Evolutionary conservation across 202 grass and related monocot species (phyloP), one percentile per base, ranked within the genome.

Genomic region (Panicum virgatum): DNA sequence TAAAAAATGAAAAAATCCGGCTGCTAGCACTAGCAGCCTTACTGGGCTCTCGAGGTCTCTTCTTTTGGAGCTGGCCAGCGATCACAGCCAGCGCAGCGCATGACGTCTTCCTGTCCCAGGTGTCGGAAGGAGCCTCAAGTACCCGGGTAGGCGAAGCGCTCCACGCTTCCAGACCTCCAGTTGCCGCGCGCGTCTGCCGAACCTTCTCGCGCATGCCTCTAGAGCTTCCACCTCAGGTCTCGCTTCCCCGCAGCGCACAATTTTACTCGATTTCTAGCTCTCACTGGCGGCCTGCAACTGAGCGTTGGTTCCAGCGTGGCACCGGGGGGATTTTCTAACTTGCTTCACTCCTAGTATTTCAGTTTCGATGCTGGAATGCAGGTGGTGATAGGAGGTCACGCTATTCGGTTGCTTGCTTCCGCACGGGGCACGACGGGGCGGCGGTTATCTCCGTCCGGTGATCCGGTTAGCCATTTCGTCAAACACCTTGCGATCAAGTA

Each of bases 391-490:
- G 19, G 73, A 18, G 22, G 39, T 6, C 75, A 22, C 7, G 5
- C 47, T 39, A 44, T 14, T 16, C 18, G 63, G 14, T 58, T 30
- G 72, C 12, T 47, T 69, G 19, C 15, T 25, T 52, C 11, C 45
- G 45, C 30, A 48, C 61, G 50, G 38, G 20, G 3, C 44, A 45
- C 51, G 20, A 37, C 38, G 1, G 62, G 9, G 7, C 62, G 57
- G 48, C 52, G 40, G 5, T 9, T 69, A 9, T 69, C 63, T 3
- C 12, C 57, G 64, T 61, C 42, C 40, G 2, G 29, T 27, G 42
- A 48, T 61, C 53, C 22, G 80, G 69, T 58, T 22, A 83, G 80
- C 1, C 73, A 87, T 78, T 78, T 82, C 66, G 18, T 45, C 40
- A 15, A 79, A 79, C 67, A 59, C 16, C 59, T 73, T 59, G 45